These are phyloP conservation scores for Amoebophrya sp. DNA, from an alignment of 169 alveolate genomes.

Conservation along the genomic window DNA sequence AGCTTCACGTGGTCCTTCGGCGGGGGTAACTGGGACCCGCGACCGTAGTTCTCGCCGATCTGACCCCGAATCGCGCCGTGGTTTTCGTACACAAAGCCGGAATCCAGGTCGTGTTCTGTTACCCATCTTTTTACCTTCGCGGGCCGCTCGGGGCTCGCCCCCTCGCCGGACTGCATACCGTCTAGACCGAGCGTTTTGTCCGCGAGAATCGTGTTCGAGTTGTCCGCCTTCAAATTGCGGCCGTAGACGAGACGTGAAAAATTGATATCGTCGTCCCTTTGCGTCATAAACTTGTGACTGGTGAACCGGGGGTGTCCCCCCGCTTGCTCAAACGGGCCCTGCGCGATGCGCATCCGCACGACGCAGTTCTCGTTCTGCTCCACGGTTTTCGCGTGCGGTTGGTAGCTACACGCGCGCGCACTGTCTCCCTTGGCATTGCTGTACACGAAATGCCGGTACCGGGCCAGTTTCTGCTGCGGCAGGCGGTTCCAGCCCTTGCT, in stretches of 20 bases:
- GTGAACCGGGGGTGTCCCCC: not conserved
- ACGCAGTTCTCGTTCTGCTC: not conserved
- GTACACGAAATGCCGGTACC: not conserved
- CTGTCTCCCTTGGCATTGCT: not conserved
- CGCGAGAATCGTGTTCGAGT: no score
- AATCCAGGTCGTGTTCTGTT: not conserved
- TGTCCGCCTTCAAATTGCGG: no score
- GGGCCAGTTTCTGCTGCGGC: not conserved
- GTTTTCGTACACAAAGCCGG: not conserved
- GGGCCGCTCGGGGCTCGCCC: no score
- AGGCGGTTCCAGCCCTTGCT: no score
- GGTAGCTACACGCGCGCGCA: not conserved
- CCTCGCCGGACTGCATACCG: no score
- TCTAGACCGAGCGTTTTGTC: no score
- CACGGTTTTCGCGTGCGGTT: not conserved
- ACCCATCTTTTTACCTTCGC: not conserved
- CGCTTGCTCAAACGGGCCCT: not conserved
- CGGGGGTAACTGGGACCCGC: no score
- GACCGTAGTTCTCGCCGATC: not conserved
- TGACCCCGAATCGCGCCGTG: not conserved
- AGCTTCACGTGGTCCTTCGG: no score
- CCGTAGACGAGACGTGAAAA: no score
- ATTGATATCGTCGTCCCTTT: not conserved
- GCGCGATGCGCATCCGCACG: not conserved
- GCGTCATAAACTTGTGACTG: not conserved